phyloP scores from a whole-genome alignment of 163 green algal species.

The Scenedesmus sp. region DNA sequence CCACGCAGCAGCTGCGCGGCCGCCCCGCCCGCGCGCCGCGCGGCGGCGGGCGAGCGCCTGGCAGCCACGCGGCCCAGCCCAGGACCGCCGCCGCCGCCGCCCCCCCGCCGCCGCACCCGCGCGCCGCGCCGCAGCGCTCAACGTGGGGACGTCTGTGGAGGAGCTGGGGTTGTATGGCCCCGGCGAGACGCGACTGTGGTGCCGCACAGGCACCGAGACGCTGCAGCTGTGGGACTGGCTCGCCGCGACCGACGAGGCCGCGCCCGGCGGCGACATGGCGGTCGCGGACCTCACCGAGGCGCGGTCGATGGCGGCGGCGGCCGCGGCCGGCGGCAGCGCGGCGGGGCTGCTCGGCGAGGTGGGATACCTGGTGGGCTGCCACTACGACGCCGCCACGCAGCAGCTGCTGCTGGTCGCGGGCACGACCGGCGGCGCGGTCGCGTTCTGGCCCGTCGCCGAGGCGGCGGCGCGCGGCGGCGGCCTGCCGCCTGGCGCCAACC shows the following conservation, averaged over 20 bases:
- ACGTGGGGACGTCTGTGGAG: slow-evolving; percentile 74
- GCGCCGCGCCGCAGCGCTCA: too few relatives aligned
- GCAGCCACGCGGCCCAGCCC: too few relatives aligned
- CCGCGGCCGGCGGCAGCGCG: slow-evolving; percentile 48
- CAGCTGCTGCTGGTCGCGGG: slow-evolving; percentile 67
- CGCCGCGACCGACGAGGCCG: slow-evolving; percentile 63
- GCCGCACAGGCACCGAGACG: slow-evolving; percentile 72
- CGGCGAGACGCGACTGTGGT: slow-evolving; percentile 67
- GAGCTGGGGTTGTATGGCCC: slow-evolving; percentile 76
- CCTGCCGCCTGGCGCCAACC: slow-evolving; percentile 38
- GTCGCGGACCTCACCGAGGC: slow-evolving; percentile 51
- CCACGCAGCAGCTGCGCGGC: too few relatives aligned
- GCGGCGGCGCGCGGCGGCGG: slow-evolving; percentile 32
- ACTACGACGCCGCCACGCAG: slow-evolving; percentile 59
- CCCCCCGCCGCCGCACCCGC: too few relatives aligned
- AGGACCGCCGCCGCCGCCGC: too few relatives aligned
- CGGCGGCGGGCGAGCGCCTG: too few relatives aligned
- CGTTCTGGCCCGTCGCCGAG: slow-evolving; percentile 55
- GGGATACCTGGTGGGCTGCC: slow-evolving; percentile 72
- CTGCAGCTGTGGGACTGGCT: slow-evolving; percentile 87
- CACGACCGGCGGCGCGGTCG: slow-evolving; percentile 49
- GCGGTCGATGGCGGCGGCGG: slow-evolving; percentile 33
- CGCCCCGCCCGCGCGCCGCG: too few relatives aligned
- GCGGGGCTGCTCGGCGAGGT: slow-evolving; percentile 51
- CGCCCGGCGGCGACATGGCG: slow-evolving; percentile 49